Evolutionary conservation across 1,284 basidiomycete species (phyloP).

Genomic region (Termitomyces sp.): DNA sequence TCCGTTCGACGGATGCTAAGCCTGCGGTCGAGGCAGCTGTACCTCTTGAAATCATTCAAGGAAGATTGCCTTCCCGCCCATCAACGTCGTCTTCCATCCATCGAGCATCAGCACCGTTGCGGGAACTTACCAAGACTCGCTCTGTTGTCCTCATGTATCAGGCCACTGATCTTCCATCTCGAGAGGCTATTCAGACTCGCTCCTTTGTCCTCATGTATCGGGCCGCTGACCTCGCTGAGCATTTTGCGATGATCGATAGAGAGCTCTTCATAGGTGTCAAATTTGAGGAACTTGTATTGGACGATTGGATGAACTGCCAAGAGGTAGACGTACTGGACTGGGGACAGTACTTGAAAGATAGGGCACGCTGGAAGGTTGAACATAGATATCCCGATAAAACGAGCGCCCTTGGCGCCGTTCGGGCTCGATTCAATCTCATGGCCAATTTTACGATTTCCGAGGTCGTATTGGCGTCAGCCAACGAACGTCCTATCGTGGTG

Average conservation of each 20-base stretch:
- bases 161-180: constrained; percentile 46
- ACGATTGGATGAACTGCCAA: constrained; percentile 59
- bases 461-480: constrained; percentile 63
- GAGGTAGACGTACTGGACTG: constrained; percentile 78
- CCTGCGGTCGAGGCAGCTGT: constrained; percentile 57
- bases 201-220: constrained; percentile 63
- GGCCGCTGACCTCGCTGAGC: constrained; percentile 65
- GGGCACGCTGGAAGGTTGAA: constrained; percentile 66
- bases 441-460: constrained; percentile 82
- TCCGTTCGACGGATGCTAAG: constrained; percentile 40
- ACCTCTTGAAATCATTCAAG: constrained; percentile 61
- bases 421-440: constrained; percentile 86
- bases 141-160: constrained; percentile 63
- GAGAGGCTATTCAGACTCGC: constrained; percentile 43
- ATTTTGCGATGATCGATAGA: constrained; percentile 84
- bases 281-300: constrained; percentile 77
- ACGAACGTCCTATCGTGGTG: constrained; percentile 64
- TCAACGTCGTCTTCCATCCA: constrained; percentile 29
- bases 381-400: constrained; percentile 54
- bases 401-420: constrained; percentile 68
- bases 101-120: constrained; percentile 22
- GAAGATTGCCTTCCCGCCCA: constrained; percentile 42
- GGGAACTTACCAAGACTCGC: constrained; percentile 42
- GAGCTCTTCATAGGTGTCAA: constrained; percentile 80
- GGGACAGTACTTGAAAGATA: constrained; percentile 75